phyloP scores from a whole-genome alignment of 169 alveolate genomes.

The Pseudocohnilembus persalinus region DNA sequence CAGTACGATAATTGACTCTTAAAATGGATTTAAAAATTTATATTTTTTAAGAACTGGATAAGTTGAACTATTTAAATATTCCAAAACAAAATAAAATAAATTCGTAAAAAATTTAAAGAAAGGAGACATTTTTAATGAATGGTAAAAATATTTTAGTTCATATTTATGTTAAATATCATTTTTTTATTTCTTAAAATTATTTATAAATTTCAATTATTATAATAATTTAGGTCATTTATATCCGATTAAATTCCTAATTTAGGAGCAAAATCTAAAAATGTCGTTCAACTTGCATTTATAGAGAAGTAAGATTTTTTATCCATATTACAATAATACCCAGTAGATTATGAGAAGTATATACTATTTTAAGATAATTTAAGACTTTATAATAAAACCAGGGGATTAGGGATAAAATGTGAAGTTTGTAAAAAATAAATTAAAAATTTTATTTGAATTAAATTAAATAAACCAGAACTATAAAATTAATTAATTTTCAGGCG shows the following conservation, averaged over 20 bases:
- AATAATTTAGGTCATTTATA: not conserved
- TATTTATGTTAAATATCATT: too few relatives aligned
- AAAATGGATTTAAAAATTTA: not conserved
- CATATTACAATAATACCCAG: not conserved
- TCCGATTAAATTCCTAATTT: not conserved
- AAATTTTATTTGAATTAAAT: too few relatives aligned
- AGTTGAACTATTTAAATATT: not conserved
- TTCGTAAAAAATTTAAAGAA: too few relatives aligned
- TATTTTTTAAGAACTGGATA: not conserved
- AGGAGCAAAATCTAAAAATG: not conserved
- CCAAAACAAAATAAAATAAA: not conserved
- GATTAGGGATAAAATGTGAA: not conserved
- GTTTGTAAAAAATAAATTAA: not conserved
- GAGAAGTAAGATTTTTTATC: not conserved
- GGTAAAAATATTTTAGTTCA: not conserved
- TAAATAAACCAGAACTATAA: not conserved
- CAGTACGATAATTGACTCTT: not conserved
- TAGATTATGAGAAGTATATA: not conserved
- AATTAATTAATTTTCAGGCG: not conserved
- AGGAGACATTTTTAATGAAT: not conserved
- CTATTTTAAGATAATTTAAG: not conserved
- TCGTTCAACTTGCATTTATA: not conserved
- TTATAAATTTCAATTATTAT: too few relatives aligned
- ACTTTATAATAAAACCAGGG: not conserved
- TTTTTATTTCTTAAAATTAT: too few relatives aligned